Evolutionary conservation across 2,329 filamentous ascomycete species (phyloP).

Genomic region (Ophiostoma triangulosporum): DNA sequence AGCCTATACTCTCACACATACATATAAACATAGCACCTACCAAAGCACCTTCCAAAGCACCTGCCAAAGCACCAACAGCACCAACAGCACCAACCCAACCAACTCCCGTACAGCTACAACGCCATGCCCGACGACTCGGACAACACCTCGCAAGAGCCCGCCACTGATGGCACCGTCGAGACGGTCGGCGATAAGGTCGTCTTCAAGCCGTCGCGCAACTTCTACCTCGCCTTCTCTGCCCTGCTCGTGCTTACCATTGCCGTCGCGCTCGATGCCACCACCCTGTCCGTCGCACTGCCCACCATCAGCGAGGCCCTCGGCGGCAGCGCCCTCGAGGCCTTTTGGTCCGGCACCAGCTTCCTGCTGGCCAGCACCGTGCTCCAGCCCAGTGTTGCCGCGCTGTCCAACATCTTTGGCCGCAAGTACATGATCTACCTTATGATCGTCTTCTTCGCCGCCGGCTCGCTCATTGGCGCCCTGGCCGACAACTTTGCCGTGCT

Average conservation of each 20-base stretch:
- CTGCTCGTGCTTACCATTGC: constrained; percentile 44
- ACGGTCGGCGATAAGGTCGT: constrained; percentile 13
- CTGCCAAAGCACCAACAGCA: too few relatives aligned
- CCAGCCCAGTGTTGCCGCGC: constrained; percentile 31
- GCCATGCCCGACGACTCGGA: too few relatives aligned
- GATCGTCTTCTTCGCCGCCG: constrained; percentile 12
- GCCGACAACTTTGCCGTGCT: constrained; percentile 20
- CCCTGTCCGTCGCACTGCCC: constrained; percentile 46
- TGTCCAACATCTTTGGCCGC: constrained; percentile 14
- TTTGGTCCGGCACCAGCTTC: constrained; percentile 61
- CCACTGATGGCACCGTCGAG: constrained; percentile 11
- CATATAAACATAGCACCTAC: too few relatives aligned
- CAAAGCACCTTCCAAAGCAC: too few relatives aligned
- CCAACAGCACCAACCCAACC: too few relatives aligned
- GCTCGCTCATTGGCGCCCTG: constrained; percentile 20
- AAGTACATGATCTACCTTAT: constrained; percentile 14
- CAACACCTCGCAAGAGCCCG: too few relatives aligned
- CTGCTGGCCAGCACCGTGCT: constrained; percentile 49
- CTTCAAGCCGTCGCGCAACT: constrained; percentile 23
- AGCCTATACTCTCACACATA: too few relatives aligned
- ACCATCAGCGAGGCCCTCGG: constrained; percentile 34
- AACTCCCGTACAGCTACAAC: too few relatives aligned
- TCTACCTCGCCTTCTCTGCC: constrained; percentile 35
- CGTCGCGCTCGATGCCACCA: constrained; percentile 52
- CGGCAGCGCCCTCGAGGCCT: constrained; percentile 46